A percentile compares a stretch with the other conserved stretches of the same genome.
Conservation (phyloP, 257 asterid species). For the Apocynum venetum region DNA sequence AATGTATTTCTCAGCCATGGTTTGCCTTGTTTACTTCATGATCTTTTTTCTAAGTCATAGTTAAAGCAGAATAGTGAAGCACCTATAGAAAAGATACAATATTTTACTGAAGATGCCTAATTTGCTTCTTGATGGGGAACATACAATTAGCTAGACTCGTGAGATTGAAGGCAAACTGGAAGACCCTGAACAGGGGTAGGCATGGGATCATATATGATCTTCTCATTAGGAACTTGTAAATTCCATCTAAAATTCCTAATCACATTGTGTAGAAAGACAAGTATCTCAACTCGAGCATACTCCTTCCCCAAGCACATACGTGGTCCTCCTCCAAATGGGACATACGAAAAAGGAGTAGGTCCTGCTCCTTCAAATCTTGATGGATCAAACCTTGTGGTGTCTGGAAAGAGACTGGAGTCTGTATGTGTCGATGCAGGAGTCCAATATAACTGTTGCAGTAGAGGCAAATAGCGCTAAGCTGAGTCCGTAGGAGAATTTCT, state of each 20-base stretch:
- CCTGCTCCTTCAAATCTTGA: conserved; percentile 66
- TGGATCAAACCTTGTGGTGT: conserved; percentile 40
- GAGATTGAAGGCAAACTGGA: conserved; percentile 29
- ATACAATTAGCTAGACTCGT: not conserved
- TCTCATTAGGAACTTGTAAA: conserved; percentile 36
- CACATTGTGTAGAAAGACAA: conserved; percentile 35
- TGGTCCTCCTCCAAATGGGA: conserved; percentile 79
- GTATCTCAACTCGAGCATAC: conserved; percentile 43
- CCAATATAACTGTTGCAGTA: conserved; percentile 52
- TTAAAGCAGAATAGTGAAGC: not conserved
- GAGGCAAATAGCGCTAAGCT: not conserved
- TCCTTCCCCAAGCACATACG: conserved; percentile 58
- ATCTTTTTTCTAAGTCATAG: not conserved
- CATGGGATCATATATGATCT: conserved; percentile 29
- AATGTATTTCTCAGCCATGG: not conserved
- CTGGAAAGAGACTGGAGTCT: conserved; percentile 32
- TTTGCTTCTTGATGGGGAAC: not conserved
- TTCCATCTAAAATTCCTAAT: conserved; percentile 31
- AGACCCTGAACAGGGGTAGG: conserved; percentile 35
- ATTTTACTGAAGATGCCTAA: not conserved
- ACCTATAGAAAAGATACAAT: not conserved
- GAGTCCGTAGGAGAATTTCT: not conserved
- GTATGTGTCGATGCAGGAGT: conserved; percentile 43
- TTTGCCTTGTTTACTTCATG: not conserved
- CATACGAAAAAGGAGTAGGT: conserved; percentile 51